These are phyloP conservation scores for Aristolochia fimbriata DNA, from an alignment of 164 flowering plant genomes.

Conservation along the genomic window DNA sequence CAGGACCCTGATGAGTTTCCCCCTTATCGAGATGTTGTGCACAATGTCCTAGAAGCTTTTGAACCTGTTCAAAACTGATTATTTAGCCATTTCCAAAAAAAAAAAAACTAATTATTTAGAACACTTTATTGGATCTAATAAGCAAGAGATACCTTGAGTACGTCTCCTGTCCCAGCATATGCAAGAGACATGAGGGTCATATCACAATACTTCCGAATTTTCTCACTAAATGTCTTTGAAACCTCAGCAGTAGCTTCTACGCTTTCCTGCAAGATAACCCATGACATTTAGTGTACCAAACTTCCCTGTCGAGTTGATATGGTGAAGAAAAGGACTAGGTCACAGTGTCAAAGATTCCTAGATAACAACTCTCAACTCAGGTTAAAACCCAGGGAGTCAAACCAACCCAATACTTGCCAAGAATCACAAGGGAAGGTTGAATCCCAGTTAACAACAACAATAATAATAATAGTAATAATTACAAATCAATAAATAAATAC, in stretches of 20 bases:
- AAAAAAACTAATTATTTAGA: neutral
- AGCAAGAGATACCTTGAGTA: slow-evolving; percentile 58
- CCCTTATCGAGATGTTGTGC: slow-evolving; percentile 91
- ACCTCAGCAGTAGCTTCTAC: slow-evolving; percentile 97
- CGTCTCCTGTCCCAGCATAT: slow-evolving; percentile 98
- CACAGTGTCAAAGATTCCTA: too few relatives aligned
- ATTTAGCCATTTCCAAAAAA: too few relatives aligned
- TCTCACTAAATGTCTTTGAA: slow-evolving; percentile 83
- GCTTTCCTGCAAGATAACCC: slow-evolving; percentile 44
- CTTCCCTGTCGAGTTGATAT: too few relatives aligned
- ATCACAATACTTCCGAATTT: slow-evolving; percentile 84
- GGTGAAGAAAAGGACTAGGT: too few relatives aligned
- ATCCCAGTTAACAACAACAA: too few relatives aligned
- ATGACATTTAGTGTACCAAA: neutral
- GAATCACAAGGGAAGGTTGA: too few relatives aligned
- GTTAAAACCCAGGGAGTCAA: too few relatives aligned
- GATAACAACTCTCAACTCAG: too few relatives aligned
- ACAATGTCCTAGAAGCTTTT: slow-evolving; percentile 88
- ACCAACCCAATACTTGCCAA: too few relatives aligned
- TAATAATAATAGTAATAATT: too few relatives aligned
- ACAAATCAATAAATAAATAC: too few relatives aligned
- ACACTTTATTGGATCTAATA: neutral
- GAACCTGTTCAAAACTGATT: slow-evolving; percentile 44
- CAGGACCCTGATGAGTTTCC: slow-evolving; percentile 94
- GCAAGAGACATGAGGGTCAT: slow-evolving; percentile 94